phyloP scores from a whole-genome alignment of 139 green algal species.

The Bryopsis sp. region DNA sequence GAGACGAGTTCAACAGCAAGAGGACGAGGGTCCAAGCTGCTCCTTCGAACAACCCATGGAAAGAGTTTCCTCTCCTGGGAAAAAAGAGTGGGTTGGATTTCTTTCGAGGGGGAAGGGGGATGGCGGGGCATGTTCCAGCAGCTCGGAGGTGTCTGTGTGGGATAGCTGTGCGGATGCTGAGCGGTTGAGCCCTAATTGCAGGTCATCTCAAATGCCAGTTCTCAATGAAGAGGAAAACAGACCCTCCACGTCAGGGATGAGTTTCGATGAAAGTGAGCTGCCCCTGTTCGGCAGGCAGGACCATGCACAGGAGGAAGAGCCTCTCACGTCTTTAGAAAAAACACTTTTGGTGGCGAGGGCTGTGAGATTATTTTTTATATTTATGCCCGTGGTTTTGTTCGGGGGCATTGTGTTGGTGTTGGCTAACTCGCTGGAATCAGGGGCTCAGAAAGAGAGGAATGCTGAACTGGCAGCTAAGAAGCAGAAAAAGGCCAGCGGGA shows the following conservation, averaged over 20 bases:
- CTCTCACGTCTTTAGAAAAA: slow-evolving; percentile 14
- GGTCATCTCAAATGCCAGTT: slow-evolving; percentile 2
- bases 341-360: slow-evolving; percentile 30
- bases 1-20: no score
- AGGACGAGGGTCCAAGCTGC: no score
- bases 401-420: slow-evolving; percentile 47
- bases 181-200: no score
- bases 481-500: not conserved
- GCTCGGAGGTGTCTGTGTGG: no score
- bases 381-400: slow-evolving; percentile 54
- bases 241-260: not conserved
- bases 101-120: no score
- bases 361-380: slow-evolving; percentile 42
- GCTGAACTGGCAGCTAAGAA: not conserved
- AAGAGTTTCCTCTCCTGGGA: no score
- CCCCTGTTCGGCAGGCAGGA: slow-evolving; percentile 52
- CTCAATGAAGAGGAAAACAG: slow-evolving; percentile 2
- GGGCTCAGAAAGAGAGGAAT: not conserved
- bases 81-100: no score
- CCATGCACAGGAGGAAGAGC: slow-evolving; percentile 25
- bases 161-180: no score
- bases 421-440: not conserved
- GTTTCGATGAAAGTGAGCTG: slow-evolving; percentile 13
- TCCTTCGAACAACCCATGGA: no score
- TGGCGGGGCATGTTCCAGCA: no score